phyloP scores from a whole-genome alignment of 371 early-diverging fungal species.

The Apophysomyces sp. region DNA sequence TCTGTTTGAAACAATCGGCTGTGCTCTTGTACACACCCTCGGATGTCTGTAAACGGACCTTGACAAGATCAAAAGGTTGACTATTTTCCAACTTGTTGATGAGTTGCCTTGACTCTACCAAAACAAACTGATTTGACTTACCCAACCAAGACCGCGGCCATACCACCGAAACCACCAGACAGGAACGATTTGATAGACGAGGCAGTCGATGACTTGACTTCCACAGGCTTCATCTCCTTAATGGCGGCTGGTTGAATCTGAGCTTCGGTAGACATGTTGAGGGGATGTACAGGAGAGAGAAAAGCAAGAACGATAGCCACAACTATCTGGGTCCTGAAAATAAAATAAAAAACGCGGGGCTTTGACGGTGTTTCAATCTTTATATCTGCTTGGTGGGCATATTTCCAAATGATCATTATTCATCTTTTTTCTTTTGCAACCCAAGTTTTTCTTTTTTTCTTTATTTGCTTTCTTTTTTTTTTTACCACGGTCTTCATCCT shows the following conservation, averaged over 20 bases:
- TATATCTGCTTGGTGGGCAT: neutral
- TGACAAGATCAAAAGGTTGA: slow-evolving; percentile 86
- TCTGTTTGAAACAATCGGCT: slow-evolving; percentile 87
- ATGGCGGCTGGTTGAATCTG: neutral
- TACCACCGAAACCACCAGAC: slow-evolving; percentile 94
- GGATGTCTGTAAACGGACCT: slow-evolving; percentile 93
- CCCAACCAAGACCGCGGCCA: slow-evolving; percentile 74
- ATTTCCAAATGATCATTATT: neutral
- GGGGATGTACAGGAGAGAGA: neutral
- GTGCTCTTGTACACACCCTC: slow-evolving; percentile 83
- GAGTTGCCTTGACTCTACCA: neutral
- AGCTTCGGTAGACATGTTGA: neutral
- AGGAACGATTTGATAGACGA: slow-evolving; percentile 86
- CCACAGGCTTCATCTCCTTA: neutral
- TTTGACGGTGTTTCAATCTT: neutral
- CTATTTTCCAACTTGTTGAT: slow-evolving; percentile 13
- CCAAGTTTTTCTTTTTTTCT: no score
- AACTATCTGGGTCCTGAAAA: neutral
- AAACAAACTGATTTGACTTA: slow-evolving; percentile 13
- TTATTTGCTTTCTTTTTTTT: no score
- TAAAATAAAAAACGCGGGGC: neutral
- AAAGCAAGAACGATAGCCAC: neutral
- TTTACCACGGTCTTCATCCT: no score
- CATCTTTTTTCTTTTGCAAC: no score
- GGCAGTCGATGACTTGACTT: slow-evolving; percentile 19